Evolutionary conservation across 495 filamentous ascomycete species (phyloP).

Genomic region (Podospora conica): DNA sequence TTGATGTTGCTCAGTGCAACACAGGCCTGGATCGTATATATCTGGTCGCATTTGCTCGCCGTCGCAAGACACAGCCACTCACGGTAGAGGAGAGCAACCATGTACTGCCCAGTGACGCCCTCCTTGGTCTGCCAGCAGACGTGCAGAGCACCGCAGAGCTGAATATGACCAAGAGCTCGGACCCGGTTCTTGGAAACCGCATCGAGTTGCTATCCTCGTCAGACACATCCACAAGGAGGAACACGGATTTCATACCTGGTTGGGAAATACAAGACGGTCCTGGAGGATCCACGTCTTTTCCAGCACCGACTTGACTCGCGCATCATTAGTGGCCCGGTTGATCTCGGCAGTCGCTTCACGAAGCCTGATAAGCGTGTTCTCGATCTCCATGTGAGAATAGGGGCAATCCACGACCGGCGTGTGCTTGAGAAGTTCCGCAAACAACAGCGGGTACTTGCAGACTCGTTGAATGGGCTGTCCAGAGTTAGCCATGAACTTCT

Average conservation of each 20-base stretch:
- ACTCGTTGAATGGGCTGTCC: constrained; percentile 84
- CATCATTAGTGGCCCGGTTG: constrained; percentile 68
- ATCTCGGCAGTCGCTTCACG: constrained; percentile 66
- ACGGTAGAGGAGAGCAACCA: constrained; percentile 81
- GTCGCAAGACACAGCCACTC: constrained; percentile 75
- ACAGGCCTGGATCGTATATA: constrained; percentile 68
- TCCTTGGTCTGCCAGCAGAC: constrained; percentile 70
- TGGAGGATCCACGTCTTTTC: constrained; percentile 74
- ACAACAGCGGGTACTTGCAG: constrained; percentile 86
- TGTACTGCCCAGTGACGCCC: constrained; percentile 66
- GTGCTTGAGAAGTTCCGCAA: constrained; percentile 71
- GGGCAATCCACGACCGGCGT: constrained; percentile 82
- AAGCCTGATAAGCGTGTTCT: constrained; percentile 64
- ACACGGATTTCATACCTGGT: constrained; percentile 48
- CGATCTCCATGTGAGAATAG: constrained; percentile 68
- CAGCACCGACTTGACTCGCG: constrained; percentile 49
- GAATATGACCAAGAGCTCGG: constrained; percentile 72
- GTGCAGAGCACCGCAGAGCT: constrained; percentile 80
- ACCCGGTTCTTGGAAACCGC: constrained; percentile 50
- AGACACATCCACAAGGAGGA: neutral
- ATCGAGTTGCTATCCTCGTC: constrained; percentile 33
- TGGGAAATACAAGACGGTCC: constrained; percentile 65
- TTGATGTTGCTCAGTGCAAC: constrained; percentile 64
- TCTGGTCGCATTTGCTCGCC: constrained; percentile 49
- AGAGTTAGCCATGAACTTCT: constrained; percentile 16